Evolutionary conservation across 2,329 filamentous ascomycete species (phyloP), one percentile per base, ranked within the genome.

Genomic region (Didymella pinodella): DNA sequence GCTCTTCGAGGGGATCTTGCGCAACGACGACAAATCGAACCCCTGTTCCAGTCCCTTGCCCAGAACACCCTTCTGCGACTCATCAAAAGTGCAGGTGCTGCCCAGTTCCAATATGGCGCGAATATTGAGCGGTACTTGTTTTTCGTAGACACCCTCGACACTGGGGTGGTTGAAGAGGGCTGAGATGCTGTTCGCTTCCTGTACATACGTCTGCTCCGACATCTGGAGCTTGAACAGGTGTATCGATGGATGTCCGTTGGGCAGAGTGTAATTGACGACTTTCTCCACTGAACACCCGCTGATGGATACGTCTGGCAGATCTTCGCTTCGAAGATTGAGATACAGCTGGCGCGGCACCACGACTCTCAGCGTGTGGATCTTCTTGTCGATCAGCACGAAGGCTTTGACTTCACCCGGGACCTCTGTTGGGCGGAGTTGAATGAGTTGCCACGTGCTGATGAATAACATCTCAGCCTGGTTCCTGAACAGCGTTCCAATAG

Each of bases 71-170:
- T 90, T 86, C 68, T 97, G 93, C 54, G 84, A 88, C 70, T 97
- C 91, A 70, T 99, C 95, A 65, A 99, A 96, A 2, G 92, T 96
- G 75, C 95, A 99, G 29, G 91, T 82, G 70, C 92, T 97, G 41
- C 95, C 96, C 1, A 99, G 82, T 66, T 95, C 91, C 10, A 99
- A 85, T 31, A 99, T 86, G 4, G 94, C 95, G 40, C 94, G 87
- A 47, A 96, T 86, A 63, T 91, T 92, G 6, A 98, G 82, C 0
- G 96, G 93, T 1, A 99, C 84, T 65, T 97, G 90, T 70, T 90
- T 94, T 79, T 99, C 96, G 72, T 99, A 99, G 14, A 99, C 93
- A 29, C 96, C 96, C 77, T 99, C 95, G 1, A 99, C 91, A 75
- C 93, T 97, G 0, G 93, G 87, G 73, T 99, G 93, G 63, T 94